Evolutionary conservation across 805 yeast genomes (phyloP).

Genomic region (Candida ficus): DNA sequence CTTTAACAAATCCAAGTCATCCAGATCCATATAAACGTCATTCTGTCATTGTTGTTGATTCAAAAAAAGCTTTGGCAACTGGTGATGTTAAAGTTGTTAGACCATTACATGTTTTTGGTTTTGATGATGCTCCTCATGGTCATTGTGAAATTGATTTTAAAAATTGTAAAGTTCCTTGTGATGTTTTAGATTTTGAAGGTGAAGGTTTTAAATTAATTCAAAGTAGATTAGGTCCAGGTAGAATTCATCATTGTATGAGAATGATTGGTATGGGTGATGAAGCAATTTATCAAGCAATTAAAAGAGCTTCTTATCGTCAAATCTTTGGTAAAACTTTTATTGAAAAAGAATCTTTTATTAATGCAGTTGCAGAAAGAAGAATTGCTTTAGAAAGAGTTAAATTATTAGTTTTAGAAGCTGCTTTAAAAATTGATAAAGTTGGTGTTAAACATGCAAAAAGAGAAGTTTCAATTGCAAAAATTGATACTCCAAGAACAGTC

Average conservation of each 20-base stretch:
- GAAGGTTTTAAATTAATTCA: constrained; percentile 60
- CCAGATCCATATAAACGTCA: constrained; percentile 43
- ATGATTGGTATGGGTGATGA: constrained; percentile 56
- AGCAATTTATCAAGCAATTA: constrained; percentile 41
- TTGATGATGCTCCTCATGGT: constrained; percentile 71
- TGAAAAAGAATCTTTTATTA: constrained; percentile 45
- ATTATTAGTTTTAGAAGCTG: constrained; percentile 52
- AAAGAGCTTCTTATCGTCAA: constrained; percentile 46
- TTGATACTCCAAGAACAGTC: constrained; percentile 54
- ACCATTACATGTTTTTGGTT: constrained; percentile 52
- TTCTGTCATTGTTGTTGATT: constrained; percentile 50
- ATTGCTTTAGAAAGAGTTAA: constrained; percentile 51
- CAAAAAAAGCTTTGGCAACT: constrained; percentile 41
- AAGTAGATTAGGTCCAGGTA: constrained; percentile 63
- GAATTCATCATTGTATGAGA: constrained; percentile 69
- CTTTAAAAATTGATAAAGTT: constrained; percentile 49
- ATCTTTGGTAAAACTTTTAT: constrained; percentile 49
- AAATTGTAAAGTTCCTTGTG: constrained; percentile 41
- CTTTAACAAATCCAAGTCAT: constrained; percentile 22
- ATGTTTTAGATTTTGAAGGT: constrained; percentile 43
- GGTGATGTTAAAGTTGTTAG: constrained; percentile 45
- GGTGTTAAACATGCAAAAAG: constrained; percentile 50
- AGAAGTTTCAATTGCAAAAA: constrained; percentile 60
- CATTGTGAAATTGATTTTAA: constrained; percentile 55
- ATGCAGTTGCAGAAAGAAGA: constrained; percentile 45